Percentiles rank a stretch among this genome's conserved stretches.
Conservation (phyloP, 1,284 basidiomycete genomes). For the Leccinum fuscescens region DNA sequence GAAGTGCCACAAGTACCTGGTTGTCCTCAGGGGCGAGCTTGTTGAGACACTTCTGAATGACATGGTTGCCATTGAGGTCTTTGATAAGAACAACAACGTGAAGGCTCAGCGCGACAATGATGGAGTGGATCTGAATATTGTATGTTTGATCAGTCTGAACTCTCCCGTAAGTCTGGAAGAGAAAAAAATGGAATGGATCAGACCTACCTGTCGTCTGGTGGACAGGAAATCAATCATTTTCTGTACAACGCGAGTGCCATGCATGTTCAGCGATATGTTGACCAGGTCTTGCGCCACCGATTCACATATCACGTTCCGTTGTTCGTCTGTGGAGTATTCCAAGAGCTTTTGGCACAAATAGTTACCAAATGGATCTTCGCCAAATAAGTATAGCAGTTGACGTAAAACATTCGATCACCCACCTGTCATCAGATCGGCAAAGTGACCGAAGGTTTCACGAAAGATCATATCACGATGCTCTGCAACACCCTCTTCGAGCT, state of each 20-base stretch:
- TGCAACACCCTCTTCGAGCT: slow-evolving; percentile 92
- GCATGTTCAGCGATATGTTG: slow-evolving; percentile 99
- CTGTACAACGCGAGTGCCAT: slow-evolving; percentile 98
- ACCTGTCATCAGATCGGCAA: slow-evolving; percentile 98
- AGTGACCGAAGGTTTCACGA: slow-evolving; percentile 96
- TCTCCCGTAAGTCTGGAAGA: slow-evolving; percentile 44
- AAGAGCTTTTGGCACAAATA: slow-evolving; percentile 98
- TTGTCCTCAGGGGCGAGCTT: slow-evolving; percentile 97
- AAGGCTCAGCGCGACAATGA: slow-evolving; percentile 94
- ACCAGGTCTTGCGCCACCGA: slow-evolving; percentile 97
- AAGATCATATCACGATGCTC: slow-evolving; percentile 99
- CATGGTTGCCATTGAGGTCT: slow-evolving; percentile 99
- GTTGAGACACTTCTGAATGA: slow-evolving; percentile 99
- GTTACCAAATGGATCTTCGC: slow-evolving; percentile 96
- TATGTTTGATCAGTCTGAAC: slow-evolving; percentile 74
- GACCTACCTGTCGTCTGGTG: slow-evolving; percentile 85
- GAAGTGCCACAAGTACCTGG: slow-evolving; percentile 56
- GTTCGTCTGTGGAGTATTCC: slow-evolving; percentile 97
- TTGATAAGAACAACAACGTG: slow-evolving; percentile 99
- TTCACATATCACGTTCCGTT: slow-evolving; percentile 96
- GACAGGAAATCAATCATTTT: slow-evolving; percentile 99
- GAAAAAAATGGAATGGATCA: slow-evolving; percentile 24
- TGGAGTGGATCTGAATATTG: slow-evolving; percentile 91
- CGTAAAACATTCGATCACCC: slow-evolving; percentile 20
- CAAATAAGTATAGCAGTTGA: slow-evolving; percentile 5